Percentiles rank a stretch among this genome's conserved stretches.
Evolutionary conservation across 139 green algal species (phyloP).

Genomic region (Coccomyxa sp.): DNA sequence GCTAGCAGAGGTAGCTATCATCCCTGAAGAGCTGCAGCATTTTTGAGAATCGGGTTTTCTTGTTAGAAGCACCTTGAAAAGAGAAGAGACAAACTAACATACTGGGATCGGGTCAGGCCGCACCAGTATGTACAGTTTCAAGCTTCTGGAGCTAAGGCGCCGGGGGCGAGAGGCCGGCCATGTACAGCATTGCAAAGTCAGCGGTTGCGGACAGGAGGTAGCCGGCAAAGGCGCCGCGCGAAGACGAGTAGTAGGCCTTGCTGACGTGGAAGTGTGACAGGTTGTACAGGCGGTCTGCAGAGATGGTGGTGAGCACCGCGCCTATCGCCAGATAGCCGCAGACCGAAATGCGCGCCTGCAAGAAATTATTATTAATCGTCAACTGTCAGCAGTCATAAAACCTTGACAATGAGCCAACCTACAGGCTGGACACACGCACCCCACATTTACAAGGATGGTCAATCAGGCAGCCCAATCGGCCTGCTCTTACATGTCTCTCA

Average conservation of each 20-base stretch:
- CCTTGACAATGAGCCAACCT: background rate
- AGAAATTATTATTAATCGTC: background rate
- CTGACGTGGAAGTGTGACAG: background rate
- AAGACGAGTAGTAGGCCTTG: background rate
- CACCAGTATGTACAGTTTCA: too few species aligned
- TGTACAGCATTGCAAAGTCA: background rate
- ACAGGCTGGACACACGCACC: background rate
- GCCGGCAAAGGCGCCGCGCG: background rate
- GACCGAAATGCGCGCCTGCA: background rate
- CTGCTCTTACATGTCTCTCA: background rate
- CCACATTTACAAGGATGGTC: background rate
- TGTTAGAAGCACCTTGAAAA: too few species aligned
- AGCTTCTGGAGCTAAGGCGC: too few species aligned
- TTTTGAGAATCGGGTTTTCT: too few species aligned
- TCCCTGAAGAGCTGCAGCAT: too few species aligned
- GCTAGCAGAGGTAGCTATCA: too few species aligned
- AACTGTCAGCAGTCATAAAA: background rate
- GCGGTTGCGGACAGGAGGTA: background rate
- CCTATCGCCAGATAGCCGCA: background rate
- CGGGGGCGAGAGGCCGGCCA: background rate
- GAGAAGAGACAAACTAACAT: too few species aligned
- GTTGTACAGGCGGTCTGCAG: slow-evolving; percentile 5
- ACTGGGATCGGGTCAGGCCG: too few species aligned
- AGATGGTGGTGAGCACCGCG: background rate
- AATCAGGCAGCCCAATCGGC: background rate